phyloP scores from a whole-genome alignment of 2,329 filamentous ascomycete species.

The Pseudogymnoascus sp. region DNA sequence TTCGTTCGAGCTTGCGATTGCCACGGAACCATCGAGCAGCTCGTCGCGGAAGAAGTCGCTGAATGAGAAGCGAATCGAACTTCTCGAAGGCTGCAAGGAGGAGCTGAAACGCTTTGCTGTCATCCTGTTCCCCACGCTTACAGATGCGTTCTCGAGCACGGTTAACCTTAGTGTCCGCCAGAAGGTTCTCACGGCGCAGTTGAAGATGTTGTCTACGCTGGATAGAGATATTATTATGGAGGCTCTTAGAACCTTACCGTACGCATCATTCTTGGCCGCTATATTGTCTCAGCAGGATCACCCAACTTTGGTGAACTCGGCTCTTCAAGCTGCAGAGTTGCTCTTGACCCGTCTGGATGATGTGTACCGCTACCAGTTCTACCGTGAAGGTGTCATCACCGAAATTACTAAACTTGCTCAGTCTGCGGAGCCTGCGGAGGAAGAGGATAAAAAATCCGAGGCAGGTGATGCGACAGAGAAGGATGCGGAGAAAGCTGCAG shows the following conservation, averaged over 20 bases:
- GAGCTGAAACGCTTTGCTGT: conserved; percentile 88
- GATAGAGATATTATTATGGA: conserved; percentile 78
- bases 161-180: conserved; percentile 92
- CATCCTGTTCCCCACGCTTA: conserved; percentile 88
- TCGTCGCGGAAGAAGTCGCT: conserved; percentile 47
- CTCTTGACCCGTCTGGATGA: conserved; percentile 75
- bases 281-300: conserved; percentile 96
- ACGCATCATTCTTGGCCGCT: conserved; percentile 89
- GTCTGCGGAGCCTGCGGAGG: conserved; percentile 11
- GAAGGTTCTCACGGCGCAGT: conserved; percentile 88
- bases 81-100: conserved; percentile 73
- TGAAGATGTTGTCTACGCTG: conserved; percentile 97
- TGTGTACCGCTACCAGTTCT: conserved; percentile 93
- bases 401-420: conserved; percentile 79
- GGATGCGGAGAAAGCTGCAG: conserved; percentile 18
- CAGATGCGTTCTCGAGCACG: conserved; percentile 94
- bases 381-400: conserved; percentile 89
- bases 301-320: conserved; percentile 74
- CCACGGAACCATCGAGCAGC: conserved; percentile 36
- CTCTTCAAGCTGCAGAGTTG: conserved; percentile 82
- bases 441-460: conserved; percentile 18
- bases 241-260: conserved; percentile 78
- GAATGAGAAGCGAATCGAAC: conserved; percentile 73
- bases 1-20: conserved; percentile 35
- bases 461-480: conserved; percentile 10